Base-by-base conservation (phyloP, 257 asterid genomes). In the Ballota nigra region DNA sequence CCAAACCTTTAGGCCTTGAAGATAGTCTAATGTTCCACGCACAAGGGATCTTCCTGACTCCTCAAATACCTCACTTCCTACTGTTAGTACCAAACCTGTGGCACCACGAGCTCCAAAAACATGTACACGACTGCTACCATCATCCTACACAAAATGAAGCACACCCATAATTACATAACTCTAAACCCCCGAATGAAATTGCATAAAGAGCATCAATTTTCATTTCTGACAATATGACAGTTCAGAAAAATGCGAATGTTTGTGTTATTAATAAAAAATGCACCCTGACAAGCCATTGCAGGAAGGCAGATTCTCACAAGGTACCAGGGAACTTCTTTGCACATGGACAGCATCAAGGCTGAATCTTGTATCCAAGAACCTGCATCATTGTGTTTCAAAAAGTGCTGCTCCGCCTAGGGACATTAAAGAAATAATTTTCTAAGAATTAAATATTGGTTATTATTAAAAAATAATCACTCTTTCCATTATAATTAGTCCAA, bases 311-410 rank as follows among this genome's bases (percentile, higher is more conserved):
- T 69, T 65, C 95, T 84, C 82, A 95, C 99, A 88, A 95, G 84
- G 82, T 84, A 95, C 98, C 98, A 95, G 13, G 98, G 99, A 75
- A 92, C 98, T 88, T 95, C 99, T 82, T 89, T 92, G 82, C 97
- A 89, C 96, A 84, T 92, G 61, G 98, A 95, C 76, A 95, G 92
- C 97, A 89, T 89, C 84, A 92, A 73, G 18, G 98, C 99, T 24
- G 99, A 95, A 78, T 95, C 99, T 80, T 95, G 99, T 78, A 92
- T 95, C 99, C 99, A 95, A 23, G 99, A 95, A 63, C 99, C 99
- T 3, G 98, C 98, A 75, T 95, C 99, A 75, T 95, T 95, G 85
- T 91, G 99, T 75, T 95, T 95, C 84, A 95, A 70, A 82, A 95
- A 95, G 83, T 92, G 98, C 61, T 89, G 98, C 81, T 95, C 99